Conservation (phyloP, 352 stramenopile genomes). For the Globisporangium echinulatum region DNA sequence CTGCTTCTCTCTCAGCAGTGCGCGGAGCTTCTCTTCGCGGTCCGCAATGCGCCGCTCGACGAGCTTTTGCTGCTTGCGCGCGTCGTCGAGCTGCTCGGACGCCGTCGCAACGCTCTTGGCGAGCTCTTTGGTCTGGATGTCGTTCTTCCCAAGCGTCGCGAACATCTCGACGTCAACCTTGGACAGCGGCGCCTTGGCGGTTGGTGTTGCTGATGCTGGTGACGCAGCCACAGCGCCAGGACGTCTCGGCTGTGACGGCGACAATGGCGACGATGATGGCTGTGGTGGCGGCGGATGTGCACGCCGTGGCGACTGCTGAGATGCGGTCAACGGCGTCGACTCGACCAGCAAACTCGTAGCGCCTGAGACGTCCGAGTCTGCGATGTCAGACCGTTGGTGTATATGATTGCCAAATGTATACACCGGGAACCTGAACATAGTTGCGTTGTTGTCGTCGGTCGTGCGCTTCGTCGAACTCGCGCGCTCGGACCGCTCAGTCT, state of each 20-base stretch:
- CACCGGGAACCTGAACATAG: no score
- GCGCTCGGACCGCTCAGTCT: slow-evolving; percentile 25
- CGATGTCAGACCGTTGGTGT: no score
- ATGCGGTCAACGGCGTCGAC: background rate
- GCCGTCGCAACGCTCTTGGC: slow-evolving; percentile 39
- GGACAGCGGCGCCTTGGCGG: slow-evolving; percentile 6
- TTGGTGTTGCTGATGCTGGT: background rate
- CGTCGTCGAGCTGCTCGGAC: slow-evolving; percentile 37
- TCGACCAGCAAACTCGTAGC: no score
- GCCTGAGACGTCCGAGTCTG: no score
- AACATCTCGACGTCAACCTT: slow-evolving; percentile 57
- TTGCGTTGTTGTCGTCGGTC: background rate
- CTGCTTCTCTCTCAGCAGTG: slow-evolving; percentile 59
- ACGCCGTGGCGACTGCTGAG: background rate
- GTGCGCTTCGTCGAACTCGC: slow-evolving; percentile 9
- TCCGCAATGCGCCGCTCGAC: slow-evolving; percentile 44
- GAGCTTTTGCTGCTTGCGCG: slow-evolving; percentile 55
- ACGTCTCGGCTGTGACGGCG: background rate
- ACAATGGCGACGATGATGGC: slow-evolving; percentile 11
- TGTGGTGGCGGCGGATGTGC: slow-evolving; percentile 10
- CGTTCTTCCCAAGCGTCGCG: slow-evolving; percentile 51
- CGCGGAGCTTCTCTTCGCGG: slow-evolving; percentile 55
- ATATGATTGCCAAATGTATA: no score
- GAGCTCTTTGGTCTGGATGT: slow-evolving; percentile 46
- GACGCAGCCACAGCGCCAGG: background rate